These are phyloP conservation scores for Orbilia oligospora DNA, from an alignment of 2,329 filamentous ascomycete species.

Conservation along the genomic window DNA sequence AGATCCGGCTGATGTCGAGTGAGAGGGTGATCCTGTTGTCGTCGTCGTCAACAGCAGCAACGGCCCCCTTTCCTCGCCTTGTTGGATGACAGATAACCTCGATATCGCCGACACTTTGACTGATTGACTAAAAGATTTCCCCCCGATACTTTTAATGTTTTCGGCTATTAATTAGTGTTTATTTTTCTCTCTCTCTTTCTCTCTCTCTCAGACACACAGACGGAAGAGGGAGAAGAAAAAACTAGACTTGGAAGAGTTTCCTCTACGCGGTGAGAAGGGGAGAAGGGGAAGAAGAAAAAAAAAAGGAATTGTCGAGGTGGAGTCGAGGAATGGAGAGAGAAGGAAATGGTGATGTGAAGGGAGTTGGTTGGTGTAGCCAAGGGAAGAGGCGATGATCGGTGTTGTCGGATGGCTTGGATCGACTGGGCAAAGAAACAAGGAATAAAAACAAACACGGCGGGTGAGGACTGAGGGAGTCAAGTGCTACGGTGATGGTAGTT, in stretches of 20 bases:
- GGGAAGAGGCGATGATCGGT: conserved; percentile 57
- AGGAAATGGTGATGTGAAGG: conserved; percentile 38
- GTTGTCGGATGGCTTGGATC: conserved; percentile 55
- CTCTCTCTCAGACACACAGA: background rate
- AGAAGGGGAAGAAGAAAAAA: background rate
- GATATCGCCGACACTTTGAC: conserved; percentile 61
- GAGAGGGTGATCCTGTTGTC: conserved; percentile 38
- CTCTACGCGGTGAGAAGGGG: conserved; percentile 4
- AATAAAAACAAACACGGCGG: conserved; percentile 26
- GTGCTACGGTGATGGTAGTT: conserved; percentile 27
- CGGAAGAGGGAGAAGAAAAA: background rate
- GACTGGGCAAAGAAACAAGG: conserved; percentile 37
- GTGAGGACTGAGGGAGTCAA: background rate
- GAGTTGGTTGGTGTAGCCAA: conserved; percentile 53
- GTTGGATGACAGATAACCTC: conserved; percentile 41
- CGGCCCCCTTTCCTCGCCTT: conserved; percentile 40
- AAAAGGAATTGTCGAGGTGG: conserved; percentile 43
- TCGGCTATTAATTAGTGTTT: background rate
- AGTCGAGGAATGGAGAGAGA: conserved; percentile 37
- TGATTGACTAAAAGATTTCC: conserved; percentile 10
- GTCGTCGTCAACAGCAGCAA: conserved; percentile 22
- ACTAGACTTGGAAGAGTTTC: background rate
- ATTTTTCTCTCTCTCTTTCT: background rate
- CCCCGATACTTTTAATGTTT: background rate
- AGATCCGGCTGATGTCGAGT: conserved; percentile 28